phyloP scores from a whole-genome alignment of 495 filamentous ascomycete genomes.

The Penicillium simplicissimum region DNA sequence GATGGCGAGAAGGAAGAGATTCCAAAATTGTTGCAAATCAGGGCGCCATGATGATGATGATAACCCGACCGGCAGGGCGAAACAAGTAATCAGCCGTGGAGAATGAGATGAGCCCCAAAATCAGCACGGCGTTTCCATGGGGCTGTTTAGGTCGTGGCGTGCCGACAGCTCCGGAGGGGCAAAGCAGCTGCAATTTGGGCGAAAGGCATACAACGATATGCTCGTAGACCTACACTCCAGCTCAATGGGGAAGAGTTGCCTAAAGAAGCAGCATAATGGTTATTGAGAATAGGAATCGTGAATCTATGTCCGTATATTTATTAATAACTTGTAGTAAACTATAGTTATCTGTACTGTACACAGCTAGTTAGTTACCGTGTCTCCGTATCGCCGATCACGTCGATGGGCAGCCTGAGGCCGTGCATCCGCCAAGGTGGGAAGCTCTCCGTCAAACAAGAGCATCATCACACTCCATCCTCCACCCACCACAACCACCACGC shows the following conservation, averaged over 20 bases:
- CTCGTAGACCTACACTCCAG: neutral
- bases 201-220: neutral
- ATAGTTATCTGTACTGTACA: neutral
- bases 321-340: neutral
- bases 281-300: neutral
- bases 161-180: conserved; percentile 19
- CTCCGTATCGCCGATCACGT: neutral
- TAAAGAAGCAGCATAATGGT: neutral
- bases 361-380: no score
- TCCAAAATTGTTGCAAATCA: conserved; percentile 7
- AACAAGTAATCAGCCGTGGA: neutral
- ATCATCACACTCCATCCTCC: neutral
- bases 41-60: neutral
- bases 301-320: neutral
- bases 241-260: neutral
- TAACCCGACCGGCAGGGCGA: neutral
- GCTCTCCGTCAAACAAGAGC: neutral
- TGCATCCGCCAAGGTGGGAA: conserved; percentile 2
- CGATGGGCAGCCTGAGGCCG: neutral
- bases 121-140: conserved; percentile 12
- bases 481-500: neutral
- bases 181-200: neutral
- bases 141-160: conserved; percentile 3
- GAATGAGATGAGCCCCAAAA: conserved; percentile 1
- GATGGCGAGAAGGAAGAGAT: conserved; percentile 6